phyloP scores from a whole-genome alignment of 345 rosid species.

The Eucalyptus camaldulensis region DNA sequence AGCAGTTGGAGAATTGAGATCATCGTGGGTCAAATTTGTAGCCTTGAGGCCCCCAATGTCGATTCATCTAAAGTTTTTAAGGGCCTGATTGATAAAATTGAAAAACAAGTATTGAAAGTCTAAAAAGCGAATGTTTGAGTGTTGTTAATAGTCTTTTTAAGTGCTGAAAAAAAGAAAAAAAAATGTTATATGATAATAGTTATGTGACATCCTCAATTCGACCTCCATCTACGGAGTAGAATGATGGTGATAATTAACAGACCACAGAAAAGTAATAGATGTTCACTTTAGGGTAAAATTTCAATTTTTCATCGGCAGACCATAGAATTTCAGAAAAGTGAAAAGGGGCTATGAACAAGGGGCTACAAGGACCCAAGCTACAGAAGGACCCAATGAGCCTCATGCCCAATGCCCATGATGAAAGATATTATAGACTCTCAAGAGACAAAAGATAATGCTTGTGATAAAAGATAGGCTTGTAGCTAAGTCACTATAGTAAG shows the following conservation, averaged over 20 bases:
- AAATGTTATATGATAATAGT: neutral
- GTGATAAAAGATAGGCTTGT: too few species aligned
- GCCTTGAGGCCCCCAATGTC: neutral
- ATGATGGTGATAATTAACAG: accelerated
- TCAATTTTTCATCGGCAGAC: accelerated
- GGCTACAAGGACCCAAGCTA: too few species aligned
- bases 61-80: neutral
- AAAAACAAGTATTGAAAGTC: neutral
- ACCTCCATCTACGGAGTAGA: too few species aligned
- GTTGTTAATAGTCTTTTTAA: neutral
- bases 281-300: too few species aligned
- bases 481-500: too few species aligned
- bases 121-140: neutral
- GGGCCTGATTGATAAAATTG: neutral
- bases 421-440: too few species aligned
- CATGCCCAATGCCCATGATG: accelerated
- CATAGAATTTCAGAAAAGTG: accelerated
- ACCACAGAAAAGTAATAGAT: too few species aligned
- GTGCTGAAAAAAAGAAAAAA: neutral
- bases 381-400: accelerated
- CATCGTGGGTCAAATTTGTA: neutral
- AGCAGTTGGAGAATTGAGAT: neutral
- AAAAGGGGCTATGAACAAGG: accelerated
- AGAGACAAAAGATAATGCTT: too few species aligned
- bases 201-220: too few species aligned